These are phyloP conservation scores for Fusarium verticillioides DNA, from an alignment of 2,329 filamentous ascomycete species.

Conservation along the genomic window DNA sequence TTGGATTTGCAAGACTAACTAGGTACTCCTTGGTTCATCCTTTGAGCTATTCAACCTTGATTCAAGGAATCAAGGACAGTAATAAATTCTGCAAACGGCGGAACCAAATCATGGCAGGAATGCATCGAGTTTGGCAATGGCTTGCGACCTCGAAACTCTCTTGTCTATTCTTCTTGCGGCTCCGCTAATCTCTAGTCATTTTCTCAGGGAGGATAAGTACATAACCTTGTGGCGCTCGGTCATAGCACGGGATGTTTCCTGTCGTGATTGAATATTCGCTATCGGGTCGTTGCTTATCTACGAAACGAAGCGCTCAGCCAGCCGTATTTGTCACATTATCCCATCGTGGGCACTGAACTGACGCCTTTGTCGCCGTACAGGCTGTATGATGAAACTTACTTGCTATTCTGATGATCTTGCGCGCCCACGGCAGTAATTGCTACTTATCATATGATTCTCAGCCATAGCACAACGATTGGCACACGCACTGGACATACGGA, in stretches of 20 bases:
- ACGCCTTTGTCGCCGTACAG: neutral
- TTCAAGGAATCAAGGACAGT: neutral
- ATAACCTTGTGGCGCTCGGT: slow-evolving; percentile 10
- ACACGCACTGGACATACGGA: neutral
- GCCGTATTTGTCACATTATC: slow-evolving; percentile 9
- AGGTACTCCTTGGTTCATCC: neutral
- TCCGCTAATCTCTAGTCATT: slow-evolving; percentile 15
- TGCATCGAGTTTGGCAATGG: slow-evolving; percentile 1
- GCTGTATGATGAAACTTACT: neutral
- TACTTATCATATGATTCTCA: slow-evolving; percentile 26
- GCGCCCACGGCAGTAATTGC: neutral
- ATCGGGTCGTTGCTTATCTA: slow-evolving; percentile 30
- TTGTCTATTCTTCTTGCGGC: slow-evolving; percentile 5
- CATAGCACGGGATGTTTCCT: slow-evolving; percentile 11
- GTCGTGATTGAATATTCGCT: slow-evolving; percentile 6
- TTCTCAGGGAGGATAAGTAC: slow-evolving; percentile 7
- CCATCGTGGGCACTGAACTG: neutral
- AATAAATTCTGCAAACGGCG: neutral
- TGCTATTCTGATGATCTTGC: neutral
- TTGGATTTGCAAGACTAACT: neutral
- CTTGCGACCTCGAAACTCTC: neutral
- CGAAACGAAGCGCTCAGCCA: slow-evolving; percentile 9
- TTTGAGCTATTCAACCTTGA: neutral
- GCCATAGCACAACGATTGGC: slow-evolving; percentile 1
- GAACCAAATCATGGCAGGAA: neutral